Percentiles rank a stretch among this genome's conserved stretches.
Evolutionary conservation across 495 filamentous ascomycete species (phyloP).

Genomic region (Penicillium paradoxum): DNA sequence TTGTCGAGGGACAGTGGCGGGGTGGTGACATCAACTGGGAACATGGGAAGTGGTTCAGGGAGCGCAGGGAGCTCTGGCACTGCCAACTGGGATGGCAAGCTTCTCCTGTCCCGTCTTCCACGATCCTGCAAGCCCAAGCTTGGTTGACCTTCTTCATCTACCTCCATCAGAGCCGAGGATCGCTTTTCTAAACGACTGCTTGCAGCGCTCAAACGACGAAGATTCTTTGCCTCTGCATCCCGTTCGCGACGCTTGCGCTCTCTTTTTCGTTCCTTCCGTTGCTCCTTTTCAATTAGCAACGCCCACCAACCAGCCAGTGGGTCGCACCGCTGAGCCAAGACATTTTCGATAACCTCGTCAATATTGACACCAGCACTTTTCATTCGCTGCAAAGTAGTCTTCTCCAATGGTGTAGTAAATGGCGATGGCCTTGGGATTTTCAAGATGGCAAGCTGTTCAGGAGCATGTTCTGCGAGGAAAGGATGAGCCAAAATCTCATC

Average conservation of each 20-base stretch:
- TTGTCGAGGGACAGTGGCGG: slow-evolving; percentile 70
- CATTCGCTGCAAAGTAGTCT: slow-evolving; percentile 89
- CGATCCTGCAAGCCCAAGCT: slow-evolving; percentile 34
- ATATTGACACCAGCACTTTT: slow-evolving; percentile 91
- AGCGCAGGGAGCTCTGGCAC: slow-evolving; percentile 68
- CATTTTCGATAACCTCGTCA: slow-evolving; percentile 89
- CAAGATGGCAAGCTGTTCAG: slow-evolving; percentile 85
- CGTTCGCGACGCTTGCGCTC: slow-evolving; percentile 82
- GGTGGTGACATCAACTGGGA: slow-evolving; percentile 37
- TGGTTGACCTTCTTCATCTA: slow-evolving; percentile 63
- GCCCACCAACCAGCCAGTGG: slow-evolving; percentile 94
- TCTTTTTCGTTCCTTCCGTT: slow-evolving; percentile 76
- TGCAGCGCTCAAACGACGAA: slow-evolving; percentile 77
- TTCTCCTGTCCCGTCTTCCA: slow-evolving; percentile 54
- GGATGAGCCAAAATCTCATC: slow-evolving; percentile 86
- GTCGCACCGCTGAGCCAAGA: slow-evolving; percentile 84
- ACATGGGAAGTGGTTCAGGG: slow-evolving; percentile 50
- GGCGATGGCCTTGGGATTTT: slow-evolving; percentile 77
- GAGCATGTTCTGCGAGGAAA: slow-evolving; percentile 83
- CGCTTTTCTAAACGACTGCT: slow-evolving; percentile 78
- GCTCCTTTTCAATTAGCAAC: slow-evolving; percentile 89
- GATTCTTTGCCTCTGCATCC: slow-evolving; percentile 73
- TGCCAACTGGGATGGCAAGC: slow-evolving; percentile 45
- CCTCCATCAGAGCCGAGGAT: slow-evolving; percentile 66
- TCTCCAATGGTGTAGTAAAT: slow-evolving; percentile 84